Evolutionary conservation across 1,284 basidiomycete species (phyloP).

Genomic region (Prillingera fragicola): DNA sequence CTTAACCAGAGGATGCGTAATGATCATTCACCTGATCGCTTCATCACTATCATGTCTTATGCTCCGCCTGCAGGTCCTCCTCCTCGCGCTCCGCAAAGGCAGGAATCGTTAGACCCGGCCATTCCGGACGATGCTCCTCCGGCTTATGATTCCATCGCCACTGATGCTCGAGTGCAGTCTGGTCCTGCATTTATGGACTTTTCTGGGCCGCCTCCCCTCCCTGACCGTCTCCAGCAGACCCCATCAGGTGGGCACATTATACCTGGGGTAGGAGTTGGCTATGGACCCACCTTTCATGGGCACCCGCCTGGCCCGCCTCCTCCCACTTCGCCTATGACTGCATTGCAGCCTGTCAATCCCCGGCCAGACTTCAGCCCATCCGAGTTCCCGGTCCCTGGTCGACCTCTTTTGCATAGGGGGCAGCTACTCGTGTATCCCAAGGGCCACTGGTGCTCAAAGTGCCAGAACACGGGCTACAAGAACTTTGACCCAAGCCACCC

Average conservation of each 20-base stretch:
- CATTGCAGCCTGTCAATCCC: background rate
- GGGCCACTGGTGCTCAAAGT: conserved; percentile 38
- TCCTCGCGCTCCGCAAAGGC: background rate
- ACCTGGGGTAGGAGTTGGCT: conserved; percentile 37
- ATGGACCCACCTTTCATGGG: conserved; percentile 17
- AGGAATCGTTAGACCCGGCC: conserved; percentile 12
- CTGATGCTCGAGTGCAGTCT: conserved; percentile 17
- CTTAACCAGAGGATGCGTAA: too few relatives aligned
- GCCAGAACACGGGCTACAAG: conserved; percentile 47
- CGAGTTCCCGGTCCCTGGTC: conserved; percentile 37
- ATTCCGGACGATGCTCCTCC: conserved; percentile 38
- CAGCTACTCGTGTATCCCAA: conserved; percentile 45
- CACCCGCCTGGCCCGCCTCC: conserved; percentile 19
- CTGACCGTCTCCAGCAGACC: conserved; percentile 25
- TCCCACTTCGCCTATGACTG: conserved; percentile 14
- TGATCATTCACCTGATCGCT: too few relatives aligned
- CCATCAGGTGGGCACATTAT: conserved; percentile 23
- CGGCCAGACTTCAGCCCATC: conserved; percentile 29
- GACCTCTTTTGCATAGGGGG: conserved; percentile 38
- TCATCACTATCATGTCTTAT: conserved; percentile 1
- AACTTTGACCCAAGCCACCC: conserved; percentile 38
- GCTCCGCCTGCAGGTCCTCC: background rate
- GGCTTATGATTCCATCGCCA: conserved; percentile 26
- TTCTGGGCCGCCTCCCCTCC: conserved; percentile 43
- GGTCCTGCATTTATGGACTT: conserved; percentile 43